Base-by-base conservation (phyloP, 1,284 basidiomycete species). In the Mycosarcoma maydis region DNA sequence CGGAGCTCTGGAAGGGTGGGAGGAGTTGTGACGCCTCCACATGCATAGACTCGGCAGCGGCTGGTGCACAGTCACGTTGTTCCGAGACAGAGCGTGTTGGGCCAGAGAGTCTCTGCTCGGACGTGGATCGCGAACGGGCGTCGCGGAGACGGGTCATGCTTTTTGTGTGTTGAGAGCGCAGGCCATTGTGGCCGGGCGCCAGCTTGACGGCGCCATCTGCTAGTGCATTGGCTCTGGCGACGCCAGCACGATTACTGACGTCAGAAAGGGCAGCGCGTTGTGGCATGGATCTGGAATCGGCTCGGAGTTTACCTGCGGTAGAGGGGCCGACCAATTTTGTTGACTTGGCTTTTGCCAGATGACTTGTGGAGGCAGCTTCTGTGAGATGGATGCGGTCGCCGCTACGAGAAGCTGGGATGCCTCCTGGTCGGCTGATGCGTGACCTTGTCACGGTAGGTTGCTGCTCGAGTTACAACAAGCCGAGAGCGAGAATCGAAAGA, bases 381-480 rank as follows among this genome's bases (percentile, higher is more conserved):
- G 58, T 55, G 43, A 66, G 62, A 32, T 71, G 61, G 11, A 71
- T 57, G 22, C 68, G 61, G 17, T 70, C 67, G 34, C 67, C 67
- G 36, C 67, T 70, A 19, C 67, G 60, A 22, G 67, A 70, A 11
- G 61, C 61, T 32, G 67, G 67, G 17, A 70, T 60, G n/a, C 57
- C 67, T 9, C 61, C 61, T 13, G 65, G 58, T 20, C 65, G 57
- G 6, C 50, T 53, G 19, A 60, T 56, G 20, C 65, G 65, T 30
- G 65, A 60, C 39, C 65, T 52, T 13, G 57, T 54, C 26, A 50
- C 48, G 23, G 57, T 43, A n/a, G 57, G 65, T 42, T 68, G 65
- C 52, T 56, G 34, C n/a, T 26, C 17, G 23, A 20, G 9, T n/a
- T 13, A 20, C 9, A 34, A n/a, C n/a, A n/a, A n/a, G n/a, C n/a